These are phyloP conservation scores for Pezicula radicicola DNA, from an alignment of 2,329 filamentous ascomycete species.

Conservation along the genomic window DNA sequence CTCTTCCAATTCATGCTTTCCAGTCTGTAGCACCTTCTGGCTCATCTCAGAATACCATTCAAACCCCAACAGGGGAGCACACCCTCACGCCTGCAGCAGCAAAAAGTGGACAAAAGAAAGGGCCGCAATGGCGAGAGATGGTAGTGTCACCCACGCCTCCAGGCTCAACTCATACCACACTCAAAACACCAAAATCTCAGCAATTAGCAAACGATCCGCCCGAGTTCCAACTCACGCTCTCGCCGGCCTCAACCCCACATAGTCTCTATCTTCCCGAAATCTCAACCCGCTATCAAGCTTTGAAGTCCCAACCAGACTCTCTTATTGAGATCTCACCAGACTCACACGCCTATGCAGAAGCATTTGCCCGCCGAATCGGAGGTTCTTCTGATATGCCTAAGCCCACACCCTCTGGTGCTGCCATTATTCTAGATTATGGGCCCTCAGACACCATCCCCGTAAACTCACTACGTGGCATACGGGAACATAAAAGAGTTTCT, in stretches of 20 bases:
- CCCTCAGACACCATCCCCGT: constrained; percentile 74
- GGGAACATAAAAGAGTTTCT: constrained; percentile 69
- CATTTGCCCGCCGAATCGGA: constrained; percentile 84
- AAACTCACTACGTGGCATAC: constrained; percentile 89
- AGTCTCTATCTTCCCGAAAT: constrained; percentile 81
- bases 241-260: constrained; percentile 74
- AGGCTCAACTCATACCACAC: constrained; percentile 47
- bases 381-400: constrained; percentile 57
- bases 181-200: constrained; percentile 50
- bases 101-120: constrained; percentile 26
- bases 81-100: constrained; percentile 28
- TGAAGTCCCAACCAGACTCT: constrained; percentile 65
- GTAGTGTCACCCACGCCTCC: constrained; percentile 68
- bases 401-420: constrained; percentile 70
- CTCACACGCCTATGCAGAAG: constrained; percentile 71
- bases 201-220: constrained; percentile 50
- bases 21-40: constrained; percentile 63
- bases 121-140: constrained; percentile 76
- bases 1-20: constrained; percentile 93
- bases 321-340: constrained; percentile 91
- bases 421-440: constrained; percentile 95
- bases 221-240: constrained; percentile 85
- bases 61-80: constrained; percentile 38
- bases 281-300: constrained; percentile 72
- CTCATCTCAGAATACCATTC: constrained; percentile 29